Conservation (phyloP, 768 basidiomycete species). For the Mycena galopus region DNA sequence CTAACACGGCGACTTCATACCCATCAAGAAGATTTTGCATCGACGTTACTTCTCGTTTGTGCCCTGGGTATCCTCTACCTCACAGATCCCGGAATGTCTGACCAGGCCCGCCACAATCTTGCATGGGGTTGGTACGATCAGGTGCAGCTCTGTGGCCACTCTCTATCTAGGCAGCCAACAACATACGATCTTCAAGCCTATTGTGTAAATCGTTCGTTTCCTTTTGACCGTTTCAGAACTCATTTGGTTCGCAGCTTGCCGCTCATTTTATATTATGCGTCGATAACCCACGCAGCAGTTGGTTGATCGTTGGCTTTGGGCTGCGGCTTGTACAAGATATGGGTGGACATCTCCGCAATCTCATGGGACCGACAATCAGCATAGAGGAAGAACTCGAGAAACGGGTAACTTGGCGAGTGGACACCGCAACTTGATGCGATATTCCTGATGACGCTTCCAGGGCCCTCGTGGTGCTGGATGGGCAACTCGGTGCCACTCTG, state of each 20-base stretch:
- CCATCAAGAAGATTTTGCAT: constrained; percentile 53
- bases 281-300: background rate
- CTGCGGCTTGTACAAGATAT: background rate
- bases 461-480: background rate
- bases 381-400: background rate
- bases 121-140: background rate
- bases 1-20: constrained; percentile 43
- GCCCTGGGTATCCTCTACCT: constrained; percentile 56
- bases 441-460: background rate
- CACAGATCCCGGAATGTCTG: too few relatives aligned
- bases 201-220: background rate
- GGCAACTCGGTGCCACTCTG: background rate
- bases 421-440: background rate
- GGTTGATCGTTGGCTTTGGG: background rate
- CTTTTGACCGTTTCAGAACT: too few relatives aligned
- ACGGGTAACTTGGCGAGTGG: background rate
- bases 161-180: background rate
- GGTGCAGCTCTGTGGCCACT: constrained; percentile 1
- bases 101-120: background rate
- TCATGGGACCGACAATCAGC: background rate
- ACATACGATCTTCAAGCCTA: constrained; percentile 14
- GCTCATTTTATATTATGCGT: background rate
- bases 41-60: constrained; percentile 63
- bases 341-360: background rate
- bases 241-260: background rate